Conservation (phyloP, 1,284 basidiomycete species). For the Apiotrichum mycotoxinovorans region DNA sequence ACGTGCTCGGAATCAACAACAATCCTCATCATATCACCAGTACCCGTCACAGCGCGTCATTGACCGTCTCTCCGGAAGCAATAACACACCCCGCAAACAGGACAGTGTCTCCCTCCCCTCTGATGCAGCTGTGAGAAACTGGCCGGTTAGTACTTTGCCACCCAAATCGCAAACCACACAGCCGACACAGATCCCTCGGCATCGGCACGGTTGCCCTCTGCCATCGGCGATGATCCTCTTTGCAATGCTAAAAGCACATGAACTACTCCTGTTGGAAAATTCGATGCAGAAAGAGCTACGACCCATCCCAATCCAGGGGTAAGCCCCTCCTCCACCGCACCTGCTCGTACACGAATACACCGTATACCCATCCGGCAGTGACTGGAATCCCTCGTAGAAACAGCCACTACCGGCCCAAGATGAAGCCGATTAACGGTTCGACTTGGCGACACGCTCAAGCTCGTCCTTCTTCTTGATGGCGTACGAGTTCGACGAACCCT, state of each 20-base stretch:
- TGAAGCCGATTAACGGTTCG: conserved; percentile 77
- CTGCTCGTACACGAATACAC: conserved; percentile 25
- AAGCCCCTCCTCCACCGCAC: conserved; percentile 21
- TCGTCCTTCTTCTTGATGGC: conserved; percentile 75
- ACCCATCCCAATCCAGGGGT: conserved; percentile 14
- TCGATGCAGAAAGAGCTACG: conserved; percentile 27
- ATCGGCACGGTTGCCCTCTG: too few relatives aligned
- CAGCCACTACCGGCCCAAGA: conserved; percentile 2
- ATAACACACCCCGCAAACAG: too few relatives aligned
- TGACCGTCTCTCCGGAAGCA: too few relatives aligned
- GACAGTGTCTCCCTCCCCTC: too few relatives aligned
- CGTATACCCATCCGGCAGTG: conserved; percentile 9
- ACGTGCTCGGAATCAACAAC: too few relatives aligned
- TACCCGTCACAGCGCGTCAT: too few relatives aligned
- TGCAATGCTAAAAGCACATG: background rate
- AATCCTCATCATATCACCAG: too few relatives aligned
- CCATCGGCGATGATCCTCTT: too few relatives aligned
- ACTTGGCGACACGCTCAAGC: conserved; percentile 99
- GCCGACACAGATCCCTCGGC: too few relatives aligned
- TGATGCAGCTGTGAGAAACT: too few relatives aligned
- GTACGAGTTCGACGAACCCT: conserved; percentile 99
- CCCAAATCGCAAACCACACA: background rate
- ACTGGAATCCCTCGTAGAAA: background rate
- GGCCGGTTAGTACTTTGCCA: background rate
- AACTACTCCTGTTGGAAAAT: conserved; percentile 11